phyloP scores from a whole-genome alignment of 2,329 filamentous ascomycete genomes.

The Venturia asperata region DNA sequence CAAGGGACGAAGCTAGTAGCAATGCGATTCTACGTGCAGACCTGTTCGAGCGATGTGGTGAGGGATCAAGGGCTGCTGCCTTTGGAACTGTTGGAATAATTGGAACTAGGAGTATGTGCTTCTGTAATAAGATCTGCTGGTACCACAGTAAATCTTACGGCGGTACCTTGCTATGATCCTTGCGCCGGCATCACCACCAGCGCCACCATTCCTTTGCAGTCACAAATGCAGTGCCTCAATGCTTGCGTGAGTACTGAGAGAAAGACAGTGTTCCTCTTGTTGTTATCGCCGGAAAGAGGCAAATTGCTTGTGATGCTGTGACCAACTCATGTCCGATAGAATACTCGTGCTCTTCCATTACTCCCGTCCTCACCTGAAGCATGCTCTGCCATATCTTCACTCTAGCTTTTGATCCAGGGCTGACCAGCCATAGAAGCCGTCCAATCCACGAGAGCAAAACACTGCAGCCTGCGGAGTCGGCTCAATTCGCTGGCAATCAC shows the following conservation, averaged over 20 bases:
- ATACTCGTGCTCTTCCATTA: not conserved
- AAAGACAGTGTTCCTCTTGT: not conserved
- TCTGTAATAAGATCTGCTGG: not conserved
- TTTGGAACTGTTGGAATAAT: not conserved
- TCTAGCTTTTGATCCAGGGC: not conserved
- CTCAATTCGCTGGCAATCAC: not conserved
- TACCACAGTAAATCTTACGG: not conserved
- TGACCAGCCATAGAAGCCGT: not conserved
- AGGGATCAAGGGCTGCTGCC: not conserved
- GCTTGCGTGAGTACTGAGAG: not conserved
- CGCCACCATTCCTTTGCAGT: not conserved
- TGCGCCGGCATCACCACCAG: not conserved
- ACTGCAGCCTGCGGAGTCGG: not conserved
- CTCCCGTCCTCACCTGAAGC: not conserved
- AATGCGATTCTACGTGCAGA: not conserved
- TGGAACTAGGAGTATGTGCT: not conserved
- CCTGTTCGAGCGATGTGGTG: not conserved
- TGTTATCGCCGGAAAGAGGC: not conserved
- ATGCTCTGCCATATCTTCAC: not conserved
- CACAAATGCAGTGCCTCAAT: not conserved
- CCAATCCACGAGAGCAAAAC: not conserved
- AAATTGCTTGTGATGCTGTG: constrained; percentile 1
- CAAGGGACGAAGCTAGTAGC: not conserved
- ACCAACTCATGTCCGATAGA: not conserved
- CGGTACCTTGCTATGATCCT: not conserved